A percentile compares a stretch with the other conserved stretches of the same genome.
Evolutionary conservation across 2,329 filamentous ascomycete genomes (phyloP).

Genomic region (Zarea fungicola): DNA sequence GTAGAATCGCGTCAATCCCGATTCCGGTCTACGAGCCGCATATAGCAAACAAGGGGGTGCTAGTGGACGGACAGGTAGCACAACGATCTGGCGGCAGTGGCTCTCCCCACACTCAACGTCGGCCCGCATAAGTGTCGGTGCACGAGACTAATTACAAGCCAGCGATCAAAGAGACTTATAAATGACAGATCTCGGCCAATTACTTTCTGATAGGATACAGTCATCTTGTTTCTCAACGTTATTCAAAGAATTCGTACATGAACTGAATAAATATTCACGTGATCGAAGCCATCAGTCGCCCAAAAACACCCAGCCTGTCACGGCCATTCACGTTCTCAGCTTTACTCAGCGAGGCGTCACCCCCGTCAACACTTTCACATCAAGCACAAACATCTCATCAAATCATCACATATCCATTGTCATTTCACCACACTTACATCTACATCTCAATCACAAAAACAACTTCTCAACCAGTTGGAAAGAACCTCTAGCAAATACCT

Average conservation of each 20-base stretch:
- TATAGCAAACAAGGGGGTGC: background rate
- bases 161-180: no score
- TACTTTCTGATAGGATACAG: no score
- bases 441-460: background rate
- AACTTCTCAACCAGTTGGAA: background rate
- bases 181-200: no score
- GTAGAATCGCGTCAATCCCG: background rate
- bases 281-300: background rate
- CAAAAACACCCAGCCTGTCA: background rate
- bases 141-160: background rate
- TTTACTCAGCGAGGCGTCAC: slow-evolving; percentile 8
- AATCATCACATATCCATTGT: background rate
- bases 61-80: background rate
- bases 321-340: slow-evolving; percentile 7
- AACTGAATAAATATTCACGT: no score
- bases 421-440: background rate
- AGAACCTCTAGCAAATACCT: background rate
- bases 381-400: background rate
- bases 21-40: background rate
- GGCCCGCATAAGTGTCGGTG: background rate
- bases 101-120: no score
- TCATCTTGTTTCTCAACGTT: no score
- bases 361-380: background rate
- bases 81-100: no score
- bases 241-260: no score